Conservation (phyloP, 75 land plant species). For the Selaginella moellendorffii region DNA sequence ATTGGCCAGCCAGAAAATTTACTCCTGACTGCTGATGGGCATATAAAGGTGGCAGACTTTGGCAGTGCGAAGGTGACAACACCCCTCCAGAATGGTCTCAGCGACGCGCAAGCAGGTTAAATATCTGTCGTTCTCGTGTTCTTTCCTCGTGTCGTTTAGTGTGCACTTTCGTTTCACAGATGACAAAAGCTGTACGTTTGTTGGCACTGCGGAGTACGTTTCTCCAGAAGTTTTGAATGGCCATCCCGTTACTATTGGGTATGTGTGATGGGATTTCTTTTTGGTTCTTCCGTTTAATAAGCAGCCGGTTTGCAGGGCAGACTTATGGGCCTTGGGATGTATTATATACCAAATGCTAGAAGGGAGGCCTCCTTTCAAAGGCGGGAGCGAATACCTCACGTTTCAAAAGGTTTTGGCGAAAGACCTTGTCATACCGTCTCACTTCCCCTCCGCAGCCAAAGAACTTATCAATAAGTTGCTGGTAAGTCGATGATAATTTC, state of each 20-base stretch:
- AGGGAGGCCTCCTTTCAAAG: conserved; percentile 95
- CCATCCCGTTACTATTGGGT: conserved; percentile 76
- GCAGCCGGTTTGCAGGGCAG: conserved; percentile 43
- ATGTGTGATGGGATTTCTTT: neutral
- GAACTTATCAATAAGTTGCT: conserved; percentile 70
- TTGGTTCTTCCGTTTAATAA: neutral
- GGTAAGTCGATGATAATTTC: conserved; percentile 29
- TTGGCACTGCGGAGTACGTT: conserved; percentile 98
- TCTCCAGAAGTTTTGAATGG: conserved; percentile 94
- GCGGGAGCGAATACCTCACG: conserved; percentile 95
- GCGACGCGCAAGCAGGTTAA: neutral
- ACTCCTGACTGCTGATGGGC: conserved; percentile 79
- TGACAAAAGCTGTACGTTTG: conserved; percentile 87
- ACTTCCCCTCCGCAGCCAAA: conserved; percentile 69
- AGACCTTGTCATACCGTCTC: conserved; percentile 66
- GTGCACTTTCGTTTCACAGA: conserved; percentile 36
- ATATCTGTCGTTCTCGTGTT: neutral
- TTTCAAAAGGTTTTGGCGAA: conserved; percentile 85
- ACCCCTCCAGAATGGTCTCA: conserved; percentile 13
- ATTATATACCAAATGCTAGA: conserved; percentile 96
- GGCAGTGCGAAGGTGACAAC: conserved; percentile 89
- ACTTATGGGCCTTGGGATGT: conserved; percentile 98
- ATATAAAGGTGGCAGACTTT: conserved; percentile 89
- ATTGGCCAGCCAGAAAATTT: conserved; percentile 85
- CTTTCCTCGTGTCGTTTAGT: too few relatives aligned